Evolutionary conservation across 75 land plant genomes (phyloP).

Genomic region (Cryptomeria japonica): DNA sequence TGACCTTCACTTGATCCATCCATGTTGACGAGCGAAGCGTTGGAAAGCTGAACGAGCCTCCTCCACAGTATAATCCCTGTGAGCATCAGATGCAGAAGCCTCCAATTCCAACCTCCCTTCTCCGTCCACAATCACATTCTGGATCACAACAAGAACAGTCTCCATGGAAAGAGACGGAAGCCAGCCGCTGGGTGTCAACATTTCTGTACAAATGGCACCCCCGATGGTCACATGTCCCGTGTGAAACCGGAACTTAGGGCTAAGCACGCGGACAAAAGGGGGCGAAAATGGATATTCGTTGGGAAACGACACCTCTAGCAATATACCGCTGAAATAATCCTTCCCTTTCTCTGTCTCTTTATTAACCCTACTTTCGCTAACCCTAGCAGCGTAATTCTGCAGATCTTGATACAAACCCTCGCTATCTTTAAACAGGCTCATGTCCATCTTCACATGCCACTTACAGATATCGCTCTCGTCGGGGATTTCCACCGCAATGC

Average conservation of each 20-base stretch:
- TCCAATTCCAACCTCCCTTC: slow-evolving; percentile 11
- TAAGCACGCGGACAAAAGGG: slow-evolving; percentile 22
- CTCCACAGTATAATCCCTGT: slow-evolving; percentile 11
- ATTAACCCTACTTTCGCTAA: no score
- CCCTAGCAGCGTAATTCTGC: no score
- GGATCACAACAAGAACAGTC: slow-evolving; percentile 22
- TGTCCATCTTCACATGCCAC: slow-evolving; percentile 21
- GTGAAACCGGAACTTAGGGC: slow-evolving; percentile 20
- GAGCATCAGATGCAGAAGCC: background rate
- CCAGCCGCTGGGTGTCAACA: slow-evolving; percentile 29
- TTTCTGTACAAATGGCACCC: slow-evolving; percentile 30
- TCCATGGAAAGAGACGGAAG: slow-evolving; percentile 20
- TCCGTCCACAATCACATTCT: slow-evolving; percentile 23
- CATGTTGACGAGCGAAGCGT: slow-evolving; percentile 20
- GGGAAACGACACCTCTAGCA: slow-evolving; percentile 21
- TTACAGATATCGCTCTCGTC: slow-evolving; percentile 12
- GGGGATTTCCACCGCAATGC: slow-evolving; percentile 12
- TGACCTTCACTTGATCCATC: slow-evolving; percentile 14
- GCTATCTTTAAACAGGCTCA: slow-evolving; percentile 13
- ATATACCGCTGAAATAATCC: background rate
- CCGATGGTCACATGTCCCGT: slow-evolving; percentile 28
- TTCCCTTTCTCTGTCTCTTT: background rate
- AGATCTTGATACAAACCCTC: slow-evolving; percentile 2
- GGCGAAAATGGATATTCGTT: slow-evolving; percentile 17
- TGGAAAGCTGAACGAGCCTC: slow-evolving; percentile 16